phyloP scores from a whole-genome alignment of 2,329 filamentous ascomycete genomes.

The Westerdykella ornata region DNA sequence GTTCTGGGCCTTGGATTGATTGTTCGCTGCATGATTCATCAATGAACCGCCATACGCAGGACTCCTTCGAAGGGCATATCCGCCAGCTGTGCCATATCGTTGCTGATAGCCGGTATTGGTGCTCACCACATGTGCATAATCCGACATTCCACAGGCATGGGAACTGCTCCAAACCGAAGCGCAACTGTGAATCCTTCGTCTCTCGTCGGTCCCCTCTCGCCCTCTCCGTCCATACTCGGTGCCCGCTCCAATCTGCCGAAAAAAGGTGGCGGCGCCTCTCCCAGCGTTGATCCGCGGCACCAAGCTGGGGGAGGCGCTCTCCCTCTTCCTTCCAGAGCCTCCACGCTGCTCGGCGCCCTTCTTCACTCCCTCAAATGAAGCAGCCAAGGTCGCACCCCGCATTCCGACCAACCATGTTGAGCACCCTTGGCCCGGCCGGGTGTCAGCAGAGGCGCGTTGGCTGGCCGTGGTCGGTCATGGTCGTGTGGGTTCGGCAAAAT shows the following conservation, averaged over 20 bases:
- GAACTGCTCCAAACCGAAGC: too few relatives aligned
- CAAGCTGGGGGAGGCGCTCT: slow-evolving; percentile 6
- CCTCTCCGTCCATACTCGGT: too few relatives aligned
- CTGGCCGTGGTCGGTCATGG: too few relatives aligned
- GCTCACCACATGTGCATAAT: too few relatives aligned
- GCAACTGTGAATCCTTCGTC: too few relatives aligned
- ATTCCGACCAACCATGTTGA: slow-evolving; percentile 14
- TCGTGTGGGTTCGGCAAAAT: slow-evolving; percentile 24
- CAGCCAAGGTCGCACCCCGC: slow-evolving; percentile 30
- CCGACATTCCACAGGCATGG: too few relatives aligned
- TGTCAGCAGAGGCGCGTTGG: too few relatives aligned
- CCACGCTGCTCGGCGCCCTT: neutral
- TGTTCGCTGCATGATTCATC: too few relatives aligned
- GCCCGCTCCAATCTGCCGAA: slow-evolving; percentile 8
- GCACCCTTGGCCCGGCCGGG: slow-evolving; percentile 9
- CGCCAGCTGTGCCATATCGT: slow-evolving; percentile 53
- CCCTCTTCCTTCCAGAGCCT: neutral
- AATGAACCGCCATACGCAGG: too few relatives aligned
- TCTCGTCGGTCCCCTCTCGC: too few relatives aligned
- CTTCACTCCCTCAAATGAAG: slow-evolving; percentile 12
- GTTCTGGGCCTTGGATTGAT: too few relatives aligned
- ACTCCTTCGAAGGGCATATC: too few relatives aligned
- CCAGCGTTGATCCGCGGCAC: slow-evolving; percentile 9
- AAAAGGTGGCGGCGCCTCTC: slow-evolving; percentile 2
- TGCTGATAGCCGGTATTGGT: slow-evolving; percentile 52